These are phyloP conservation scores for Pseudogymnoascus sp. DNA, from an alignment of 2,329 filamentous ascomycete genomes.

Conservation along the genomic window DNA sequence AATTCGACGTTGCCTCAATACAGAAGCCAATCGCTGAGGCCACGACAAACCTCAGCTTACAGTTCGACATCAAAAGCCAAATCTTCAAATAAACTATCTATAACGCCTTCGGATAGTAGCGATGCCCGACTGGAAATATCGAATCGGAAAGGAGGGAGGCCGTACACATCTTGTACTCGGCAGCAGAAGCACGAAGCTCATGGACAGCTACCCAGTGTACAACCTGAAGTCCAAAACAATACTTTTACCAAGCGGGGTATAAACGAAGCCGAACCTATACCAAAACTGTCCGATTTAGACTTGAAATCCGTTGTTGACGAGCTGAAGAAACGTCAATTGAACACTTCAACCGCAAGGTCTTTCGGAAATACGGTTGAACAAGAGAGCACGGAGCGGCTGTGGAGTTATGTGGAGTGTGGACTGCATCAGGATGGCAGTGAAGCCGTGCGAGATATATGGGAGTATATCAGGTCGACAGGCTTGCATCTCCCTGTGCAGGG, in stretches of 20 bases:
- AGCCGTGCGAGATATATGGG: not conserved
- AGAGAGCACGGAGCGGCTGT: conserved; percentile 3
- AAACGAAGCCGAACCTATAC: not conserved
- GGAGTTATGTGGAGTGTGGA: not conserved
- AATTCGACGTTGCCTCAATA: conserved; percentile 6
- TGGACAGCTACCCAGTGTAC: not conserved
- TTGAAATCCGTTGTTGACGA: not conserved
- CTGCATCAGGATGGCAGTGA: not conserved
- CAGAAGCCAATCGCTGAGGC: not conserved
- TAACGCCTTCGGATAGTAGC: not conserved
- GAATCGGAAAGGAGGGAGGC: not conserved
- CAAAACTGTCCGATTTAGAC: not conserved
- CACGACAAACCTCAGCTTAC: not conserved
- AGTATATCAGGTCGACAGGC: not conserved
- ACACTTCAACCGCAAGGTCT: not conserved
- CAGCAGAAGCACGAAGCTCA: not conserved
- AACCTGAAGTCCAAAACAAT: not conserved
- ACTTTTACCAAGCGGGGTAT: not conserved
- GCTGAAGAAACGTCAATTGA: conserved; percentile 3
- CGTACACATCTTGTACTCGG: not conserved
- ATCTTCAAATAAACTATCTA: not conserved
- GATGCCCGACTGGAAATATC: not conserved
- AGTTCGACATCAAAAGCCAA: not conserved
- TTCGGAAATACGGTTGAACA: not conserved
- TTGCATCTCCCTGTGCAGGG: not conserved